These are phyloP conservation scores for Pseudogymnoascus sp. DNA, from an alignment of 2,329 filamentous ascomycete genomes.

Conservation along the genomic window DNA sequence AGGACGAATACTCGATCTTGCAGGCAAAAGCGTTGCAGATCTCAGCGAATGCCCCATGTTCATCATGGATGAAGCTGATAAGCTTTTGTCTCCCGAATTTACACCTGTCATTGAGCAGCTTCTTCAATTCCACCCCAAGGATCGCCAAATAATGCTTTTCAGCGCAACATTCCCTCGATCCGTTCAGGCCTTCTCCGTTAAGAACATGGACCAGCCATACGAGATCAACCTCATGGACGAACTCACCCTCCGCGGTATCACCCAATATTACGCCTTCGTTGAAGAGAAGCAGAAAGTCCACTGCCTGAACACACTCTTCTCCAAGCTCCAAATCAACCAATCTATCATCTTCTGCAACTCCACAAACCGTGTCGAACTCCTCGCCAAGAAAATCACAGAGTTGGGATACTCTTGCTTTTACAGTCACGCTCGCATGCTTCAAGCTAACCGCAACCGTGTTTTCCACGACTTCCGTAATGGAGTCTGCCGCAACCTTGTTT, in stretches of 20 bases:
- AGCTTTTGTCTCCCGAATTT: slow-evolving; percentile 92
- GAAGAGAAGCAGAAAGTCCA: slow-evolving; percentile 99
- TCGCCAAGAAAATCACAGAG: slow-evolving; percentile 99
- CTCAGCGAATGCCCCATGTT: slow-evolving; percentile 95
- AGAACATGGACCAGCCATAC: slow-evolving; percentile 93
- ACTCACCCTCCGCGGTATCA: slow-evolving; percentile 93
- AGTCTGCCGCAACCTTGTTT: slow-evolving; percentile 95
- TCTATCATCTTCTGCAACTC: slow-evolving; percentile 99
- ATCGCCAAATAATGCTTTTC: slow-evolving; percentile 98
- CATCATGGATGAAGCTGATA: slow-evolving; percentile 99
- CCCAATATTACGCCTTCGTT: slow-evolving; percentile 98
- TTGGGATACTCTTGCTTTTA: slow-evolving; percentile 99
- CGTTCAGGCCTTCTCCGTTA: slow-evolving; percentile 96
- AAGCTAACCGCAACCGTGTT: slow-evolving; percentile 92
- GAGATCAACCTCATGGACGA: slow-evolving; percentile 99
- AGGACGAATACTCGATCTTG: slow-evolving; percentile 89
- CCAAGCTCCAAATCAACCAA: slow-evolving; percentile 98
- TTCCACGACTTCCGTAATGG: slow-evolving; percentile 99
- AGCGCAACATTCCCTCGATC: slow-evolving; percentile 95
- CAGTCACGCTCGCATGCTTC: slow-evolving; percentile 96
- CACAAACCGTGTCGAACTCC: slow-evolving; percentile 91
- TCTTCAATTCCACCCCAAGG: slow-evolving; percentile 89
- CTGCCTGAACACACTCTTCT: slow-evolving; percentile 97
- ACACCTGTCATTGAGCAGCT: slow-evolving; percentile 96
- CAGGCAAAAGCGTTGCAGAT: slow-evolving; percentile 93